Conservation (phyloP, 345 rosid species). For the Zanthoxylum bungeanum region DNA sequence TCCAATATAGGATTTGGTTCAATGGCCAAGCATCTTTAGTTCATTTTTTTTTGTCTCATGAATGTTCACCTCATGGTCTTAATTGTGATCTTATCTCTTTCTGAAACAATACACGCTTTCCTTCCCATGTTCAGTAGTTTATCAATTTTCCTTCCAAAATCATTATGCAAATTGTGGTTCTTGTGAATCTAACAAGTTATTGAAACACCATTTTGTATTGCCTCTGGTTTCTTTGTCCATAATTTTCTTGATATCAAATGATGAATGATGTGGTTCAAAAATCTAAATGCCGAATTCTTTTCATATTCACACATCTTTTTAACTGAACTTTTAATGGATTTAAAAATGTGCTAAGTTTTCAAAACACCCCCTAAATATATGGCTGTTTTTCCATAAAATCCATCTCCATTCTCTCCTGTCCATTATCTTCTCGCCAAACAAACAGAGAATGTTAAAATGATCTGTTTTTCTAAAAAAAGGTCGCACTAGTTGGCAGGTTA, state of each 20-base stretch:
- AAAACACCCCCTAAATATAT: neutral
- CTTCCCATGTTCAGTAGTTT: neutral
- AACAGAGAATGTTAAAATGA: neutral
- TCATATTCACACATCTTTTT: neutral
- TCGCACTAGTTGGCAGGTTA: neutral
- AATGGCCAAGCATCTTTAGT: conserved; percentile 5
- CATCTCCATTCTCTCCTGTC: neutral
- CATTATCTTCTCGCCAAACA: neutral
- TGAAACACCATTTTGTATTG: neutral
- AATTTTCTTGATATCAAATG: neutral
- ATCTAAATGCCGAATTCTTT: too few relatives aligned
- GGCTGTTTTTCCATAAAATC: neutral
- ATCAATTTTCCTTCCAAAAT: neutral
- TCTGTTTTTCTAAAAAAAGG: neutral
- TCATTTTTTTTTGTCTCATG: conserved; percentile 15
- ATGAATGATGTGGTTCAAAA: neutral
- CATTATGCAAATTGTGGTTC: too few relatives aligned
- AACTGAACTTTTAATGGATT: neutral
- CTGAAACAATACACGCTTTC: neutral
- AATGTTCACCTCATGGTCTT: conserved; percentile 18
- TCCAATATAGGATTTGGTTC: neutral
- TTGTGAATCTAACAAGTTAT: neutral
- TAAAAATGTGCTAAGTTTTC: neutral
- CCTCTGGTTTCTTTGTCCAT: neutral
- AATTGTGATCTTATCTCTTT: neutral